Evolutionary conservation across 148 eudicot species (phyloP).

Genomic region (Rhododendron henanense): DNA sequence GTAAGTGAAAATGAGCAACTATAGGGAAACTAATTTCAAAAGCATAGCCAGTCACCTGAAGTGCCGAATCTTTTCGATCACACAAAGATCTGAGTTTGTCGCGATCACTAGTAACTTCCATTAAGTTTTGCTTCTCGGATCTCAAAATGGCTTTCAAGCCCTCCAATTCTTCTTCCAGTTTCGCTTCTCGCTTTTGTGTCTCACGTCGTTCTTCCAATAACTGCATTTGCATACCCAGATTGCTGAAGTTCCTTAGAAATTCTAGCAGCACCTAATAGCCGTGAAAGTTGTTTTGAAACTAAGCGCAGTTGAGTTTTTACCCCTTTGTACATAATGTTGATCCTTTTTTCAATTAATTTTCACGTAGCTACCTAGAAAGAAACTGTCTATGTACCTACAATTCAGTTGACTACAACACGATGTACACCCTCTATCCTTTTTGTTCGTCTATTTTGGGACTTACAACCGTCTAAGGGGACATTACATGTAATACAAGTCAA

Average conservation of each 20-base stretch:
- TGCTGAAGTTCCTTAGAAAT: background rate
- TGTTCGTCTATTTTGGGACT: background rate
- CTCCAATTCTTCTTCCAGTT: slow-evolving; percentile 63
- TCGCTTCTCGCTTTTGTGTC: slow-evolving; percentile 53
- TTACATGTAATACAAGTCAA: background rate
- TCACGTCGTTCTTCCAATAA: slow-evolving; percentile 65
- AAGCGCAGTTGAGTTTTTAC: background rate
- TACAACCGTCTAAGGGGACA: background rate
- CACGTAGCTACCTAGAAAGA: background rate
- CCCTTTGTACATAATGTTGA: background rate
- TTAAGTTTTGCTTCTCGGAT: slow-evolving; percentile 49
- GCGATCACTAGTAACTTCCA: slow-evolving; percentile 42
- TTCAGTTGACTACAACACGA: background rate
- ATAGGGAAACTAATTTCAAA: background rate
- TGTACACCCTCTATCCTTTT: background rate
- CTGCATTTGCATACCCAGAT: slow-evolving; percentile 35
- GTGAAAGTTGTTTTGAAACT: background rate
- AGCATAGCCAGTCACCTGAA: slow-evolving; percentile 46
- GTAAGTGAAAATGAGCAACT: background rate
- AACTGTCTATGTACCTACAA: background rate
- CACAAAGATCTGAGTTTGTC: slow-evolving; percentile 52
- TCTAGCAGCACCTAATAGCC: background rate
- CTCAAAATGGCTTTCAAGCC: slow-evolving; percentile 44
- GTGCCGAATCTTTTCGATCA: slow-evolving; percentile 63
- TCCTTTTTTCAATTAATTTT: background rate